Evolutionary conservation across 345 rosid genomes (phyloP).

Genomic region (Cochlearia excelsa): DNA sequence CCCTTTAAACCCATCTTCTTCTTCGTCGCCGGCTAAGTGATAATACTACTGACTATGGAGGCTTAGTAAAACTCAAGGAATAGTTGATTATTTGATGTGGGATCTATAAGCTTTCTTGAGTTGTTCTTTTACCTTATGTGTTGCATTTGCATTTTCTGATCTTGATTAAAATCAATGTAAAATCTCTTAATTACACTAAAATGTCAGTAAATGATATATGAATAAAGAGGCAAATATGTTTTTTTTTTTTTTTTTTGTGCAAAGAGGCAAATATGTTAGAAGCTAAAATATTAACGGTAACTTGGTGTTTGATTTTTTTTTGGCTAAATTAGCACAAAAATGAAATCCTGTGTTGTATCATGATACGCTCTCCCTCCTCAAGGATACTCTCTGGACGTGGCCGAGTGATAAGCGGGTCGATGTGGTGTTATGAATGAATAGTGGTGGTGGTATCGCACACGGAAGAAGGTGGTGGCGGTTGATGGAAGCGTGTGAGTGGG

Average conservation of each 20-base stretch:
- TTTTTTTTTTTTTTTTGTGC: too few relatives aligned
- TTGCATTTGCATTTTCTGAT: neutral
- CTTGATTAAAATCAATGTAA: slow-evolving; percentile 17
- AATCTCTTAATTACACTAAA: neutral
- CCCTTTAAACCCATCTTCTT: slow-evolving; percentile 42
- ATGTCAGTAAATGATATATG: slow-evolving; percentile 1
- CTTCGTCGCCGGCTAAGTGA: slow-evolving; percentile 30
- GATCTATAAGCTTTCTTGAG: slow-evolving; percentile 48
- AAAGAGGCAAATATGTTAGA: neutral
- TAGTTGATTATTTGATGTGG: slow-evolving; percentile 8
- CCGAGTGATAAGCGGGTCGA: too few relatives aligned
- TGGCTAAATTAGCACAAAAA: too few relatives aligned
- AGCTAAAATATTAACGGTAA: too few relatives aligned
- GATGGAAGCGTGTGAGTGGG: too few relatives aligned
- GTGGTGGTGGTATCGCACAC: too few relatives aligned
- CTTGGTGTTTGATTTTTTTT: too few relatives aligned
- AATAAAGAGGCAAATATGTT: slow-evolving; percentile 11
- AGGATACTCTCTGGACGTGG: too few relatives aligned
- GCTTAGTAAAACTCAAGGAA: slow-evolving; percentile 8
- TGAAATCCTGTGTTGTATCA: too few relatives aligned
- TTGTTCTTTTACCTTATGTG: neutral
- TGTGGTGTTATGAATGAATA: too few relatives aligned
- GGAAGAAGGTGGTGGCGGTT: too few relatives aligned
- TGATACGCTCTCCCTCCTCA: too few relatives aligned
- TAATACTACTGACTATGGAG: slow-evolving; percentile 21